Conservation (phyloP, 495 filamentous ascomycete genomes). For the Halenospora varia region DNA sequence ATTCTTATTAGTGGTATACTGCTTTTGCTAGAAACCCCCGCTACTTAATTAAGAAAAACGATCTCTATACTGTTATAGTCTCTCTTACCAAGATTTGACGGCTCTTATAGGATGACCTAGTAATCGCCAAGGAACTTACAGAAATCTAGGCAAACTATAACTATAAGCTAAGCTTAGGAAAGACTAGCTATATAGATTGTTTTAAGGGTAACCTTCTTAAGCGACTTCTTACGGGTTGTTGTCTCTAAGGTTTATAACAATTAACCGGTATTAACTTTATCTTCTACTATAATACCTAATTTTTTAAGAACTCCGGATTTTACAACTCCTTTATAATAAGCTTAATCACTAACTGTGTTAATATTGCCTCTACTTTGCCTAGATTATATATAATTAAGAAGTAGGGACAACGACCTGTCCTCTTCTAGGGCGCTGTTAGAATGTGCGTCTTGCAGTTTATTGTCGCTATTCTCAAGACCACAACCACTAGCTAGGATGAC, state of each 20-base stretch:
- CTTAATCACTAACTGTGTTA: constrained; percentile 66
- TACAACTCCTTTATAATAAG: constrained; percentile 60
- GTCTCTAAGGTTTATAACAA: constrained; percentile 74
- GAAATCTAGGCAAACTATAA: constrained; percentile 81
- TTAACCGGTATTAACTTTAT: constrained; percentile 56
- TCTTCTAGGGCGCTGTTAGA: constrained; percentile 66
- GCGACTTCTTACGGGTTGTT: constrained; percentile 70
- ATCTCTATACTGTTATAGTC: constrained; percentile 59
- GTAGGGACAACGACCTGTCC: constrained; percentile 64
- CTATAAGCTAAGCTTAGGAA: constrained; percentile 54
- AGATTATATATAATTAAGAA: constrained; percentile 70
- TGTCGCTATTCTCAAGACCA: constrained; percentile 63
- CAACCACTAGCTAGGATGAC: constrained; percentile 40
- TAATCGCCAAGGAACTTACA: constrained; percentile 60
- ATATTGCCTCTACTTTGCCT: constrained; percentile 64
- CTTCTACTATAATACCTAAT: constrained; percentile 76
- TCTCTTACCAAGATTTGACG: constrained; percentile 64
- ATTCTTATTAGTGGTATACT: constrained; percentile 71
- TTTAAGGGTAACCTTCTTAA: constrained; percentile 57
- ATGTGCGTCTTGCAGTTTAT: constrained; percentile 66
- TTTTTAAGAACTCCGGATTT: constrained; percentile 66
- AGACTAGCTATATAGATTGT: constrained; percentile 66
- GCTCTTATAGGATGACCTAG: constrained; percentile 55
- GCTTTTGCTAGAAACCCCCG: constrained; percentile 80
- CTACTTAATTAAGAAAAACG: constrained; percentile 68